Conservation (phyloP, 257 asterid species). For the Gardenia jasminoides region DNA sequence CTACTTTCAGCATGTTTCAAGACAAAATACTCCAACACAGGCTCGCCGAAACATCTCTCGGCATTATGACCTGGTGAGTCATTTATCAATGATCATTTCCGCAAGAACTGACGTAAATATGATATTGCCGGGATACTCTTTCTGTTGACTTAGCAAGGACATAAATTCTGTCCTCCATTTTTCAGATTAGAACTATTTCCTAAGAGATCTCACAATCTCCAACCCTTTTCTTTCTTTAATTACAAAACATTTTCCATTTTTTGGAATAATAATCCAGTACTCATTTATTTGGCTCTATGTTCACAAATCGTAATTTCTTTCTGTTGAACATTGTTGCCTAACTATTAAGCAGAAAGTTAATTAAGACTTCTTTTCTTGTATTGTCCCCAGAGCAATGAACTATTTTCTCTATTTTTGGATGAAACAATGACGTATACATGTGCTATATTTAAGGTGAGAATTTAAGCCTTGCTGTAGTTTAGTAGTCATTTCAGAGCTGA, state of each 20-base stretch:
- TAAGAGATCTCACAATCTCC: neutral
- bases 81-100: neutral
- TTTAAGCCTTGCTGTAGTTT: neutral
- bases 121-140: neutral
- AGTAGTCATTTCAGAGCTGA: neutral
- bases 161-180: neutral
- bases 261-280: neutral
- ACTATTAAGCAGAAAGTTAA: neutral
- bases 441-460: constrained; percentile 72
- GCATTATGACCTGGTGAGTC: constrained; percentile 81
- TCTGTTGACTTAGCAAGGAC: neutral
- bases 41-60: constrained; percentile 82
- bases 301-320: too few species aligned
- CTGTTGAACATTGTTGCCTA: too few species aligned
- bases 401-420: constrained; percentile 59
- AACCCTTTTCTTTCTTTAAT: too few species aligned
- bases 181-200: neutral
- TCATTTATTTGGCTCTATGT: neutral
- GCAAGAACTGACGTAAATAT: neutral
- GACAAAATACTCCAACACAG: constrained; percentile 72
- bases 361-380: constrained; percentile 1
- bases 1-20: constrained; percentile 62
- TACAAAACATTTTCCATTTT: neutral
- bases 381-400: constrained; percentile 75
- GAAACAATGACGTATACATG: constrained; percentile 90